Base-by-base conservation (phyloP, 495 filamentous ascomycete species). In the Mytilinidion resinicola region DNA sequence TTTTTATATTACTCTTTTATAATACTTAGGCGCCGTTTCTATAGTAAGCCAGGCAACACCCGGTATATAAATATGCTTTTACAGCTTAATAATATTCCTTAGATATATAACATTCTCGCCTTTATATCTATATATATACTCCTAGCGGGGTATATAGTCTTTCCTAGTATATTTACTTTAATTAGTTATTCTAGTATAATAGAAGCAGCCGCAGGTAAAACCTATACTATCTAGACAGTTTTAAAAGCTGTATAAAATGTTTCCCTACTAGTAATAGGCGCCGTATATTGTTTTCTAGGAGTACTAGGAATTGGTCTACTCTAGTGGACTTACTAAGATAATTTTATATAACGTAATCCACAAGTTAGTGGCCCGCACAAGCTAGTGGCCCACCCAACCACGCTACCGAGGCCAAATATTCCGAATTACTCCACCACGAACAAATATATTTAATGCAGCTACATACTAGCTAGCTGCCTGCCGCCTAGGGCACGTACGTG, bases 121-220 rank as follows among this genome's bases (percentile, higher is more conserved):
- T 46, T 46, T 46, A 46, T 46, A 46, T 46, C 42, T 46, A 46
- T 17, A 17, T 46, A 46, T 46, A 46, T 46, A 9, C 42, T 46
- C 20, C 42, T 46, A 8, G 42, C 42, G 15, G 42, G 42, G 6
- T 46, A 46, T 46, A 46, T 46, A n/a, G 15, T 46, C 42, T 46
- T 46, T 17, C 42, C 42, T 17, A 17, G 42, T 17, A 46, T 17
- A 46, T 46, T 46, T 46, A 46, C 42, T 6, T 46, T 46, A 46
- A 46, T 46, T 17, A 11, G 20, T 6, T n/a, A 46, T 17, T 46
- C 42, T 46, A 46, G 42, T 46, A 46, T 17, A n/a, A 46, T 46
- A 17, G 42, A 46, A 46, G 42, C 7, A 46, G 42, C 20, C 7
- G 42, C 15, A 46, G 42, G 42, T 17, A 46, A 46, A 46, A 46